These are phyloP conservation scores for Spirogloea muscicola DNA, from an alignment of 139 green algal genomes.

Conservation along the genomic window DNA sequence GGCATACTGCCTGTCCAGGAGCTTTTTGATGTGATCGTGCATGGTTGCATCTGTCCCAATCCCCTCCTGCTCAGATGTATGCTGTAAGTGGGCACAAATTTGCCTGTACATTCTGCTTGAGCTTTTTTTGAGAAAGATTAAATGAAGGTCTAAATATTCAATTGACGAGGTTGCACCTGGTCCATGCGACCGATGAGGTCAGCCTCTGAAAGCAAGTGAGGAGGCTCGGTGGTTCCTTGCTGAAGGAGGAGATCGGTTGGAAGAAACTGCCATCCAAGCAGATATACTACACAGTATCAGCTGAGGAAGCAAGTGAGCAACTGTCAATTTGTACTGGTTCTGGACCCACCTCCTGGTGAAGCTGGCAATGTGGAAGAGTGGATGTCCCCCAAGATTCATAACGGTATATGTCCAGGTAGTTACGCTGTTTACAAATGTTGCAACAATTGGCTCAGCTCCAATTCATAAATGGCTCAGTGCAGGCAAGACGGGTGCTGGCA, in stretches of 20 bases:
- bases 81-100: too few relatives aligned
- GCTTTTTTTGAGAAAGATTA: too few relatives aligned
- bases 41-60: conserved; percentile 97
- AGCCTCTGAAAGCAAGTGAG: conserved; percentile 73
- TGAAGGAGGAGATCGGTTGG: conserved; percentile 72
- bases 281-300: too few relatives aligned
- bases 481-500: too few relatives aligned
- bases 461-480: too few relatives aligned
- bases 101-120: too few relatives aligned
- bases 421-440: too few relatives aligned
- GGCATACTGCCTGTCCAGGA: conserved; percentile 35
- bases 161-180: too few relatives aligned
- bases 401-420: conserved; percentile 94
- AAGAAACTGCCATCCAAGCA: conserved; percentile 68
- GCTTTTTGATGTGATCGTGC: conserved; percentile 55
- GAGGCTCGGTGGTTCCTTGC: conserved; percentile 75
- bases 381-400: conserved; percentile 16
- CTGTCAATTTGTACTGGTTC: neutral
- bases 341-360: conserved; percentile 51
- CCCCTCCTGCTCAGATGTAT: conserved; percentile 60
- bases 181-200: conserved; percentile 95
- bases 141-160: too few relatives aligned
- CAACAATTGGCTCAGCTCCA: too few relatives aligned
- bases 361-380: conserved; percentile 14
- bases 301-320: too few relatives aligned